phyloP scores from a whole-genome alignment of 495 filamentous ascomycete genomes.

The Penicillium manginii region DNA sequence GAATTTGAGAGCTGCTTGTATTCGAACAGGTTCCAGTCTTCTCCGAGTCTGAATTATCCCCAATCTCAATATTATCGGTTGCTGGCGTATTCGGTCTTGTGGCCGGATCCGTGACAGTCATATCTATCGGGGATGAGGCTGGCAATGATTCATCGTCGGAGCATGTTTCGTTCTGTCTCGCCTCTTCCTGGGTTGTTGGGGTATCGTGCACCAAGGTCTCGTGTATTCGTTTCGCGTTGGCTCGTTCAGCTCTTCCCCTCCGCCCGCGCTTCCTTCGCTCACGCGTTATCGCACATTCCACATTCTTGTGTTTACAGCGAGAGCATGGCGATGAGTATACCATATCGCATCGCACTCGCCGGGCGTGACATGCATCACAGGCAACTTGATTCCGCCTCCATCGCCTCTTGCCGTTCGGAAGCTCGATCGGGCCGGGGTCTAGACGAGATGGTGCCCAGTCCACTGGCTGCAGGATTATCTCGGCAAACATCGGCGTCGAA shows the following conservation, averaged over 20 bases:
- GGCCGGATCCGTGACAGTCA: background rate
- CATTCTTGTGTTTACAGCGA: constrained; percentile 47
- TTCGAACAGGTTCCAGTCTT: constrained; percentile 5
- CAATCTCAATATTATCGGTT: constrained; percentile 33
- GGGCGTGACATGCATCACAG: constrained; percentile 50
- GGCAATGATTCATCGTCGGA: constrained; percentile 9
- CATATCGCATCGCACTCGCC: constrained; percentile 52
- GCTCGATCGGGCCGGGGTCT: constrained; percentile 32
- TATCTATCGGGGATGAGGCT: constrained; percentile 20
- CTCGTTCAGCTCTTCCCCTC: constrained; percentile 38
- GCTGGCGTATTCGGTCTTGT: constrained; percentile 30
- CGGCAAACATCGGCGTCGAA: background rate
- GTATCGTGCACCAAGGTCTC: background rate
- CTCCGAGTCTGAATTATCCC: background rate
- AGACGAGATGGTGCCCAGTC: constrained; percentile 41
- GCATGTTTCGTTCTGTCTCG: constrained; percentile 10
- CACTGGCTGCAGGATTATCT: constrained; percentile 24
- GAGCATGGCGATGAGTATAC: constrained; percentile 44
- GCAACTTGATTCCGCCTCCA: constrained; percentile 52
- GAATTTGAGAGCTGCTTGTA: constrained; percentile 28
- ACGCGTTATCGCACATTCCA: constrained; percentile 47
- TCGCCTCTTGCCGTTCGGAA: constrained; percentile 43
- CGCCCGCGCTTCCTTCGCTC: constrained; percentile 50
- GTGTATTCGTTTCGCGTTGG: constrained; percentile 7
- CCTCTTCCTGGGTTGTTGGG: constrained; percentile 6